Percentiles rank a stretch among this genome's conserved stretches.
Conservation (phyloP, 2,329 filamentous ascomycete species). For the Sordariomycetes sp. region DNA sequence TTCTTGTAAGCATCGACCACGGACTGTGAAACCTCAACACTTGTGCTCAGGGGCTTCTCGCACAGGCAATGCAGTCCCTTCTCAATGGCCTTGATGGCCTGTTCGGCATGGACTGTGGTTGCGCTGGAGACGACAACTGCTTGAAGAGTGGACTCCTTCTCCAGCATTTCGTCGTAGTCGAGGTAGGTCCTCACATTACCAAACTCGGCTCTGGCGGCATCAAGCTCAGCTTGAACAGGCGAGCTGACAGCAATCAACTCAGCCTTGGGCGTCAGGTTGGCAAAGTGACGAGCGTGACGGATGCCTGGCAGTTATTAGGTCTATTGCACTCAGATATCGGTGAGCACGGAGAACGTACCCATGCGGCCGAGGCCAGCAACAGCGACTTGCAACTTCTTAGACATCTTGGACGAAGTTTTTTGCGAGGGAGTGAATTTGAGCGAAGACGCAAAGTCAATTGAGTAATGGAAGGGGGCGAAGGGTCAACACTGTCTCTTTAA, state of each 20-base stretch:
- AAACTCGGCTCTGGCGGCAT: constrained; percentile 33
- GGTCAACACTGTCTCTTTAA: too few relatives aligned
- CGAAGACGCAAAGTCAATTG: background rate
- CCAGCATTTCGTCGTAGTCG: constrained; percentile 36
- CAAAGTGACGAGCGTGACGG: constrained; percentile 39
- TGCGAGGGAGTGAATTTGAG: background rate
- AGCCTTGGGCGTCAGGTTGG: constrained; percentile 33
- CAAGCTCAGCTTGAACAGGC: constrained; percentile 30
- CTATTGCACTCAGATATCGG: background rate
- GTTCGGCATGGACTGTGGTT: constrained; percentile 46
- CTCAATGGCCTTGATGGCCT: constrained; percentile 47
- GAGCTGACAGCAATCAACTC: constrained; percentile 39
- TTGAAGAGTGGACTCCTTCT: constrained; percentile 25
- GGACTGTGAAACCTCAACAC: constrained; percentile 47
- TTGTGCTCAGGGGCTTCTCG: constrained; percentile 52
- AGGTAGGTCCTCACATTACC: constrained; percentile 30
- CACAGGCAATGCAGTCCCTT: constrained; percentile 46
- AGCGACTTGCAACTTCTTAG: constrained; percentile 28
- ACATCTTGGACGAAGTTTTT: background rate
- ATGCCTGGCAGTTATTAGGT: constrained; percentile 7
- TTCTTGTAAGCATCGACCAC: constrained; percentile 48
- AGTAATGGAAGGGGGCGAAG: too few relatives aligned
- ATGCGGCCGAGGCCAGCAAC: constrained; percentile 42
- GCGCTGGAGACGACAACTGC: constrained; percentile 31
- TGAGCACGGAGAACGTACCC: constrained; percentile 19